Percentiles rank a stretch among this genome's conserved stretches.
These are phyloP conservation scores for Iris pallida DNA, from an alignment of 116 monocot species.

Conservation along the genomic window DNA sequence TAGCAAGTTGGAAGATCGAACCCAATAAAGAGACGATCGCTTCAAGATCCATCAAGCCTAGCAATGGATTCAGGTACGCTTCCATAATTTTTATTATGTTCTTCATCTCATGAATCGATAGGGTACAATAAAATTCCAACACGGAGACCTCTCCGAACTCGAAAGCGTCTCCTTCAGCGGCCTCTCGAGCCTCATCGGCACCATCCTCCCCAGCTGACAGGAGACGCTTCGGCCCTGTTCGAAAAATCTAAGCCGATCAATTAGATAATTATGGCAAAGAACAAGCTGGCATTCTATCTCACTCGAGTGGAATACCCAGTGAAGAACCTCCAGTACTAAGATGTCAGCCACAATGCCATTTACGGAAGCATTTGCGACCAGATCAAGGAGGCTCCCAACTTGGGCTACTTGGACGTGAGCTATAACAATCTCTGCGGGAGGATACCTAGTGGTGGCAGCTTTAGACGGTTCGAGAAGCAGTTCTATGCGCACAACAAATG, in stretches of 20 bases:
- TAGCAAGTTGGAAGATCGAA: no score
- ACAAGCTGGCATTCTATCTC: neutral
- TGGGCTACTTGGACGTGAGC: constrained; percentile 1
- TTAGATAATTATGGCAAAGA: neutral
- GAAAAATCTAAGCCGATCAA: neutral
- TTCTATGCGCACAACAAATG: no score
- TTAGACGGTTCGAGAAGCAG: no score
- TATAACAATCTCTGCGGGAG: constrained; percentile 1
- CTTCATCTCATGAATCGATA: no score
- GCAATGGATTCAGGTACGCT: no score
- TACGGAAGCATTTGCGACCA: constrained; percentile 1
- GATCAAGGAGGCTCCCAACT: neutral
- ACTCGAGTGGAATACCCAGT: neutral
- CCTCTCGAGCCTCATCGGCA: constrained; percentile 4
- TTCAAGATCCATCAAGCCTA: no score
- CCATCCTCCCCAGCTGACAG: constrained; percentile 5
- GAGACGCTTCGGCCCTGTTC: neutral
- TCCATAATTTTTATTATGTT: no score
- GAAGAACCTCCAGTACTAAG: neutral
- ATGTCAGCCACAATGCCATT: constrained; percentile 4
- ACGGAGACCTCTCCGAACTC: constrained; percentile 13
- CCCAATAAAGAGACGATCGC: no score
- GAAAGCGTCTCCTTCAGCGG: neutral
- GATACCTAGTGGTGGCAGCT: neutral
- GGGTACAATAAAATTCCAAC: no score